Percentiles rank a stretch among this genome's conserved stretches.
These are phyloP conservation scores for Trapa incisa DNA, from an alignment of 345 rosid species.

Conservation along the genomic window DNA sequence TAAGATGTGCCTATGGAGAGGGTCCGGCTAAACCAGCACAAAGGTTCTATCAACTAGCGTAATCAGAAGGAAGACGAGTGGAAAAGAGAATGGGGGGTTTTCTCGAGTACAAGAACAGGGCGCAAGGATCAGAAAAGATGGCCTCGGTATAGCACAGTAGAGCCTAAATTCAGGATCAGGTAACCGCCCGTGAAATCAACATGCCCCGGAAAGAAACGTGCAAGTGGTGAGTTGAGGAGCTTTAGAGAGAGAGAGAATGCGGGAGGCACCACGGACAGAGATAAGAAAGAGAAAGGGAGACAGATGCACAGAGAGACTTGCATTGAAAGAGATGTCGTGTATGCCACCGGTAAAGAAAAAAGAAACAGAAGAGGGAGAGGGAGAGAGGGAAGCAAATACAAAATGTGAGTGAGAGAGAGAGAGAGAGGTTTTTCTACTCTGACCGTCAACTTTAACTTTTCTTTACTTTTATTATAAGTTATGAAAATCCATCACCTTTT, in stretches of 20 bases:
- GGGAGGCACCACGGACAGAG: neutral
- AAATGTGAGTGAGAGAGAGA: neutral
- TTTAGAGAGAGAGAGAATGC: neutral
- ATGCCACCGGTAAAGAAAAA: neutral
- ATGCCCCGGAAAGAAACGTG: neutral
- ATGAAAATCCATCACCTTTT: too few species aligned
- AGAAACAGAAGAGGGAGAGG: neutral
- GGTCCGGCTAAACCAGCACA: conserved; percentile 1
- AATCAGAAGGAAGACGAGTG: neutral
- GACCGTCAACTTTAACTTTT: neutral
- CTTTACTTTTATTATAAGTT: neutral
- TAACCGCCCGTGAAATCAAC: conserved; percentile 37
- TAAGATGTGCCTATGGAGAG: conserved; percentile 7
- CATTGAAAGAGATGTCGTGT: conserved; percentile 62
- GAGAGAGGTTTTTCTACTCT: neutral
- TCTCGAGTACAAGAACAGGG: conserved; percentile 6
- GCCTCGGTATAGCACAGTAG: neutral
- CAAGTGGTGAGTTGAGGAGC: neutral
- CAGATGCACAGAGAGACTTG: conserved; percentile 28
- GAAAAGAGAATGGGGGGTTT: neutral
- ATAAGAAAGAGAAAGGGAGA: conserved; percentile 1
- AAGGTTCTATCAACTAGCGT: neutral
- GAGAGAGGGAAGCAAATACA: neutral
- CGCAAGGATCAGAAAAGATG: conserved; percentile 4
- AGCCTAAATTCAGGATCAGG: conserved; percentile 34